Base-by-base conservation (phyloP, 805 yeast species). In the Lachancea mirantina region DNA sequence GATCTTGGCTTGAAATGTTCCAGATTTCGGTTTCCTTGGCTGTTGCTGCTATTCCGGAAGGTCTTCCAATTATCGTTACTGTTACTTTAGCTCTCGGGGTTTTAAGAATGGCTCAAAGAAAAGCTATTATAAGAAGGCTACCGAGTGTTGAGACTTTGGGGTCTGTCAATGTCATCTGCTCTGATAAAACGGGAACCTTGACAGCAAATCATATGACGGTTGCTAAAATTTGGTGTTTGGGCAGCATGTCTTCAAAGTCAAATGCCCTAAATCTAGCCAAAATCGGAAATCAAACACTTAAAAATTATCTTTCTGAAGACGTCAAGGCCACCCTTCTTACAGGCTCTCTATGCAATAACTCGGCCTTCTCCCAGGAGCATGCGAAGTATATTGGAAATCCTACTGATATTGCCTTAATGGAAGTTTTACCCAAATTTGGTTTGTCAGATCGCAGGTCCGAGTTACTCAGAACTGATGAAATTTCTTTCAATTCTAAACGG, bases 41-140 rank as follows among this genome's bases (percentile, higher is more conserved):
- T 3, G 99, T 92, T 13, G 99, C 99, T 31, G 98, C 98, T 3
- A 92, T 92, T 47, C 99, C 99, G 4, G 99, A 92, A 61, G 99
- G 99, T 34, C 71, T 92, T 45, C 98, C 99, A 1, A 92, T 92
- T 49, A 92, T 92, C 56, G 98, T 92, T 24, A 89, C 99, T 5
- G 98, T 92, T 7, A 92, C 98, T 0, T 67, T 92, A 42, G 99
- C 98, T 0, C 67, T 92, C 14, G 98, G 98, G 30, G 98, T 92
- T 26, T 67, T 92, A 45, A 72, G 97, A 62, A 92, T 92, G 98
- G 96, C 98, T 5, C 76, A 75, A 33, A 79, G 87, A 47, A 83
- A 81, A 49, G 98, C 97, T 3, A 92, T 92, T 53, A 95, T 92
- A 32, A 82, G 88, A 52, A 74, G 96, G 46, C 66, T 92, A 42